A percentile compares a stretch with the other conserved stretches of the same genome.
Conservation (phyloP, 352 stramenopile genomes). For the Globisporangium apiculatum region DNA sequence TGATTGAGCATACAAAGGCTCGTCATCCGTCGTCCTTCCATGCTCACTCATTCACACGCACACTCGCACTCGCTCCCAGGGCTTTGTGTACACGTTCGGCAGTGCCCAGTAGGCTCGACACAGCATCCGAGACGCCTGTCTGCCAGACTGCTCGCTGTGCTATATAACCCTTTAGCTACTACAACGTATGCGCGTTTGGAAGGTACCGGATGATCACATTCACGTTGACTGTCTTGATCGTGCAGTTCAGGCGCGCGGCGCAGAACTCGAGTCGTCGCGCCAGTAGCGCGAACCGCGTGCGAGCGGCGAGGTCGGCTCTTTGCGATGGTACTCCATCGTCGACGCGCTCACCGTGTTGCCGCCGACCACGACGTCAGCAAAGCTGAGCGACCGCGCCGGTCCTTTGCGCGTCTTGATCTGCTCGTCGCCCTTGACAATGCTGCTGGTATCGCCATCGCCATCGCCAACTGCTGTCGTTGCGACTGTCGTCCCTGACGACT, state of each 20-base stretch:
- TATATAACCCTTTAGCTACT: too few species aligned
- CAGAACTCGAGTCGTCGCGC: conserved; percentile 33
- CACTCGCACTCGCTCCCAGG: conserved; percentile 22
- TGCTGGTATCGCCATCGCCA: conserved; percentile 14
- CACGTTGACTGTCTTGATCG: conserved; percentile 27
- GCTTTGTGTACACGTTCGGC: conserved; percentile 70
- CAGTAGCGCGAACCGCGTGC: conserved; percentile 34
- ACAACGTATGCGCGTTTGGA: too few species aligned
- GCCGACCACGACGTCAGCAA: conserved; percentile 77
- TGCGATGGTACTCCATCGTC: conserved; percentile 17
- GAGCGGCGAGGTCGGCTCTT: conserved; percentile 37
- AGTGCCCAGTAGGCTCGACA: conserved; percentile 6
- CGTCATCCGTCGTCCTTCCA: neutral
- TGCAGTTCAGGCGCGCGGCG: too few species aligned
- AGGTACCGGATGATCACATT: too few species aligned
- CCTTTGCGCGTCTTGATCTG: conserved; percentile 39
- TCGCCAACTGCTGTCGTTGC: conserved; percentile 7
- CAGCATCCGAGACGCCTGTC: neutral
- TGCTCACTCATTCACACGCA: neutral
- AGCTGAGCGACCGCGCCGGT: conserved; percentile 74
- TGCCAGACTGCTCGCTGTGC: too few species aligned
- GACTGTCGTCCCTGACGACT: conserved; percentile 20
- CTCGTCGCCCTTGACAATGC: conserved; percentile 13
- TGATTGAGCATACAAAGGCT: neutral
- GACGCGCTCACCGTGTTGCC: conserved; percentile 22